phyloP scores from a whole-genome alignment of 305 asterid genomes.

The Rubia occidens region DNA sequence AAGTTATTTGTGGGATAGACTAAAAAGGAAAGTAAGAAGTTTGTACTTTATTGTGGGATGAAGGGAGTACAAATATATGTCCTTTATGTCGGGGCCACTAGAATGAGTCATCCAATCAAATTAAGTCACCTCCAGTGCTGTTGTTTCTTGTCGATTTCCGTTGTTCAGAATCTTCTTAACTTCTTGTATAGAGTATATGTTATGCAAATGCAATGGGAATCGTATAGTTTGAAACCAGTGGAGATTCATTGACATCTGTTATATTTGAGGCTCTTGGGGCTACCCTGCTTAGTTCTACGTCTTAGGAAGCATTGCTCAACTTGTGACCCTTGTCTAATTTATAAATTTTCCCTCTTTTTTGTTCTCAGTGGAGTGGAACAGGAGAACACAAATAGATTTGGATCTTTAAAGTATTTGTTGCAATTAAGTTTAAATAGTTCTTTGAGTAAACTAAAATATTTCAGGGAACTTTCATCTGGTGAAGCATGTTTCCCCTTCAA shows the following conservation, averaged over 20 bases:
- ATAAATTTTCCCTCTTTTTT: not conserved
- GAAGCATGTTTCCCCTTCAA: not conserved
- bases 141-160: not conserved
- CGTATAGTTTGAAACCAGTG: not conserved
- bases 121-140: not conserved
- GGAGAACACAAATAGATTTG: not conserved
- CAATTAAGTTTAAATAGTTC: not conserved
- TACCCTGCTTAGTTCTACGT: not conserved
- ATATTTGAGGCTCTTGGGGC: slow-evolving; percentile 1
- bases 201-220: not conserved
- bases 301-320: not conserved
- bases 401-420: not conserved
- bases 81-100: not conserved
- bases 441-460: not conserved
- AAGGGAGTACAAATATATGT: not conserved
- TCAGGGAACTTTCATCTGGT: not conserved
- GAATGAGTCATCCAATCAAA: too few species aligned
- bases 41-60: too few species aligned
- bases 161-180: not conserved
- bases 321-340: not conserved
- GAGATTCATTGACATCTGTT: not conserved
- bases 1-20: too few species aligned
- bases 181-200: not conserved
- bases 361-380: not conserved
- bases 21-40: too few species aligned